Conservation (phyloP, 768 basidiomycete species). For the Boletus rex-veris region DNA sequence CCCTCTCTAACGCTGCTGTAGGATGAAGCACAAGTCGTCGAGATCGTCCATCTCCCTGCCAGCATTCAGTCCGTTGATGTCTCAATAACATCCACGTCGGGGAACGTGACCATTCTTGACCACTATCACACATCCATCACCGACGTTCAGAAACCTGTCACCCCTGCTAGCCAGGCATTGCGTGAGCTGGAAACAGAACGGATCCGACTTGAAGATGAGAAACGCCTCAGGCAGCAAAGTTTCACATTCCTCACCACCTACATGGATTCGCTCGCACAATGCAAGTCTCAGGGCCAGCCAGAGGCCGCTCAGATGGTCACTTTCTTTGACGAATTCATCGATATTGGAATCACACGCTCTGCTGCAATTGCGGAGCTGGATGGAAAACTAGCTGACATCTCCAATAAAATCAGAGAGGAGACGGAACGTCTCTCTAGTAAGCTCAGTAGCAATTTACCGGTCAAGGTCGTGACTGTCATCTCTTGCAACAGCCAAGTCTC, state of each 20-base stretch:
- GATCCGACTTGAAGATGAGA: constrained; percentile 17
- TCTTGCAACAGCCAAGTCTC: neutral
- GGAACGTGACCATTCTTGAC: constrained; percentile 13
- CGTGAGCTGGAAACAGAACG: constrained; percentile 10
- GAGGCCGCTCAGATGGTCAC: constrained; percentile 18
- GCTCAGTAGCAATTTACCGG: neutral
- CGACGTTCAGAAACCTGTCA: neutral
- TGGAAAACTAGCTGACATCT: constrained; percentile 9
- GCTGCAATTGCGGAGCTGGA: constrained; percentile 15
- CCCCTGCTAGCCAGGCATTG: neutral
- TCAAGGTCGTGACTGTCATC: constrained; percentile 10
- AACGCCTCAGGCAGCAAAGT: constrained; percentile 17
- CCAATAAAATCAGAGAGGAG: constrained; percentile 12
- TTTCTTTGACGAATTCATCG: constrained; percentile 24
- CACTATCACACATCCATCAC: neutral
- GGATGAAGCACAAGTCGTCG: constrained; percentile 13
- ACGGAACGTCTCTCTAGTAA: constrained; percentile 1
- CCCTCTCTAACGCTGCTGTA: constrained; percentile 1
- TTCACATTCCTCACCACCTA: constrained; percentile 25
- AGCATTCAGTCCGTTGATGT: constrained; percentile 2
- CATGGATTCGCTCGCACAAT: constrained; percentile 27
- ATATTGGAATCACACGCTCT: constrained; percentile 17
- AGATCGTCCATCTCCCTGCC: constrained; percentile 15
- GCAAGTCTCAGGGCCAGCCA: constrained; percentile 3
- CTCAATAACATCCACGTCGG: constrained; percentile 11